Base-by-base conservation (phyloP, 2,329 filamentous ascomycete species). In the Teratosphaeria gauchensis region DNA sequence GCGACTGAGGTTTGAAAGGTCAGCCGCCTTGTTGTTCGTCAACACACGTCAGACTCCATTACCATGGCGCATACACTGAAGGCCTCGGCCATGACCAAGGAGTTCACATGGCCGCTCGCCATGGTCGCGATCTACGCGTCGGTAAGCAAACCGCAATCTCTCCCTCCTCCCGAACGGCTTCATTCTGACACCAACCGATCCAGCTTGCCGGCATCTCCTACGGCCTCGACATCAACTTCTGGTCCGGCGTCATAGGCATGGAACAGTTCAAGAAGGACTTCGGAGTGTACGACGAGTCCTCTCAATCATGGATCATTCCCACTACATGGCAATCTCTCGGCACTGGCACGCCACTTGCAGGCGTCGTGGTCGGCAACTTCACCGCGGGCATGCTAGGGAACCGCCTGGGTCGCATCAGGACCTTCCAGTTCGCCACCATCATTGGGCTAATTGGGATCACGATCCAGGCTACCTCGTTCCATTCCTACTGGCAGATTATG, bases 401-500 rank as follows among this genome's bases (percentile, higher is more conserved):
- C 19, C 51, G 31, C 1, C 42, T 58, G n/a, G 56, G 56, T 4
- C 56, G 56, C 14, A 19, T 52, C 12, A n/a, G 52, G 30, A 52
- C 48, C 14, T 38, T 58, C 6, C 24, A 30, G 19, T 14, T 57
- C 7, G 38, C 51, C 6, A 48, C 51, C 2, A 19, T 53, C 28
- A 57, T 57, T 21, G 56, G 38, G 6, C 35, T 58, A 14, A 38
- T 58, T 9, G 56, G 56, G 16, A 58, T 58, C 48, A n/a, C 46
- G 32, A 52, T 57, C 12, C 56, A 57, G 31, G 52, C 48, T 28
- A 48, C 51, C 28, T 53, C 8, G 3, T 11, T 57, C 14, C 51
- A 46, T 38, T 42, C 31, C n/a, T 58, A 42, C 56, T 58, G 56
- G 56, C 32, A 32, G n/a, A 33, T 58, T 12, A 58, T 54, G 52